phyloP scores from a whole-genome alignment of 2,329 filamentous ascomycete species.

The Fusarium aywerte region DNA sequence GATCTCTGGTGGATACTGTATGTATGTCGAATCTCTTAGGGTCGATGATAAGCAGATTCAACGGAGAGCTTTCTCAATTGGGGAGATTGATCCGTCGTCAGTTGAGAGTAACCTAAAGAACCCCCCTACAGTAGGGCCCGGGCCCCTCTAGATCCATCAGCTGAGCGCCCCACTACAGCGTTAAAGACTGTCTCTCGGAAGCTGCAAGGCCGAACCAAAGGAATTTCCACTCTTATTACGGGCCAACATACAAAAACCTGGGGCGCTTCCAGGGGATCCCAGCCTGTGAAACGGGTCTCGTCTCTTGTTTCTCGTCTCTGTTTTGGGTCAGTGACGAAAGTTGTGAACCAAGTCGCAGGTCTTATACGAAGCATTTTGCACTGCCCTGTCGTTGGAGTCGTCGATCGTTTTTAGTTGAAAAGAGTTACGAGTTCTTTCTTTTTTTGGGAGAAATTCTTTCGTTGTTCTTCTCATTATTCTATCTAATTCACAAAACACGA shows the following conservation, averaged over 20 bases:
- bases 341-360: neutral
- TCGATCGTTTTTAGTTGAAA: neutral
- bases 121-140: neutral
- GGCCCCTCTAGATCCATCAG: neutral
- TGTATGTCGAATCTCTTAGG: neutral
- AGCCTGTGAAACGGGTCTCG: conserved; percentile 3
- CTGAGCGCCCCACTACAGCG: neutral
- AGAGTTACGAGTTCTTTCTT: neutral
- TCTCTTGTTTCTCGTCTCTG: conserved; percentile 7
- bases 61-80: neutral
- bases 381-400: neutral
- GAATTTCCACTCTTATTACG: neutral
- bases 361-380: neutral
- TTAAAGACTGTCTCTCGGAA: neutral
- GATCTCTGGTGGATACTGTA: neutral
- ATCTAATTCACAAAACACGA: neutral
- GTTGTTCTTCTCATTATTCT: neutral
- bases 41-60: neutral
- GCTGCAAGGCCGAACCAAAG: neutral
- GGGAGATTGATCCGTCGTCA: neutral
- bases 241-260: conserved; percentile 3
- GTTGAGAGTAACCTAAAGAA: neutral
- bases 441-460: neutral
- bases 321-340: conserved; percentile 8
- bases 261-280: conserved; percentile 5